Evolutionary conservation across 208 protist species (phyloP), one percentile per base, ranked within the genome.

Genomic region (Trypanosoma caninum): DNA sequence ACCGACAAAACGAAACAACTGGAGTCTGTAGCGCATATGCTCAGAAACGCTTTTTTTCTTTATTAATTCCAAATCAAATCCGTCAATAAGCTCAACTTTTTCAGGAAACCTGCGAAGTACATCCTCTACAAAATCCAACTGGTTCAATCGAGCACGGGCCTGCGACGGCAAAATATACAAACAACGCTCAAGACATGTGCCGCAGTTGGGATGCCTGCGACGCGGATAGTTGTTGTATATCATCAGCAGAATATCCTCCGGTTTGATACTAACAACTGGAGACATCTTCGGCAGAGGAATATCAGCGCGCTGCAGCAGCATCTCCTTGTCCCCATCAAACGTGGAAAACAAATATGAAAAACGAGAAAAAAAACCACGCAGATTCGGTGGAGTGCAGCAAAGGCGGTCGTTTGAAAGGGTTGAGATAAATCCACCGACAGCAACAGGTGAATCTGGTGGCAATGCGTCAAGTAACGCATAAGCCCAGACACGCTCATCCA

Each of bases 1-100:
- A 2, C 84, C 89, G 5, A 89, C 74, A 76, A 91, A 95, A 44
- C 89, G 83, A 62, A 95, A 95, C 6, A 74, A 45, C 22, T 68
- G 45, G 22, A 41, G 47, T 38, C 22, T 53, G 2, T 33, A 35
- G 30, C 11, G 14, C 3, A 11, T 16, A 14, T 53, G 14, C 22
- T 10, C 14, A 23, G 3, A 16, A 44, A 14, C 38, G 6, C 28
- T 20, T 13, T 57, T 30, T 22, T 25, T 0, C 11, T 76, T 73
- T n/a, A 58, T 11, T 5, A 70, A 30, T 30, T 64, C 59, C 20
- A 60, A 57, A 30, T 63, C 65, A 40, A 61, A 8, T 50, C 18
- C 30, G 16, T 45, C 30, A 0, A 91, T 42, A 6, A 87, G 16
- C 66, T 83, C 85, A 25, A 95, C 84, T 52, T 85, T 91, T 20